Evolutionary conservation across 345 rosid genomes (phyloP).

Genomic region (Syzygium grande): DNA sequence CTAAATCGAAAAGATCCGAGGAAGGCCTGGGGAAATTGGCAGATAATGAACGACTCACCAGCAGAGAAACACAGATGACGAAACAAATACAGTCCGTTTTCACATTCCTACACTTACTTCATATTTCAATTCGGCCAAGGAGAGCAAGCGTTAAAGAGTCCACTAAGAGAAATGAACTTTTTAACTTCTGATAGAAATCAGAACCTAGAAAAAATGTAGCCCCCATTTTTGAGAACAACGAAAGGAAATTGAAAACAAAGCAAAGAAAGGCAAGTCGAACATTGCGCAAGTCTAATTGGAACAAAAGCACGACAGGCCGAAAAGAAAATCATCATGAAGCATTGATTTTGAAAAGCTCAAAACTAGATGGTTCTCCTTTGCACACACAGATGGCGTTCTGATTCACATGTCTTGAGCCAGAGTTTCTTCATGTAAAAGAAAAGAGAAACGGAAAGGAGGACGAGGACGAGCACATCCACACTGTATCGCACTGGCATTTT

Average conservation of each 20-base stretch:
- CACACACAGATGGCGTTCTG: neutral
- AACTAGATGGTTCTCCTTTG: neutral
- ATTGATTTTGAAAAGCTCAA: neutral
- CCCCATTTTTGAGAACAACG: neutral
- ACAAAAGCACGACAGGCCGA: neutral
- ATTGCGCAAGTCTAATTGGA: neutral
- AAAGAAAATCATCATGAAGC: neutral
- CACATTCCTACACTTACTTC: neutral
- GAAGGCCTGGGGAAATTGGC: neutral
- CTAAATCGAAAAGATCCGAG: neutral
- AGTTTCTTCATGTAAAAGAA: neutral
- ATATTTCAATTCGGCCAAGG: neutral
- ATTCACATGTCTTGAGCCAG: neutral
- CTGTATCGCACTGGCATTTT: neutral
- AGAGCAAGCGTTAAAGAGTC: neutral
- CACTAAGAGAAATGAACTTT: neutral
- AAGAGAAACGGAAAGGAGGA: neutral
- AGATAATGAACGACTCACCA: neutral
- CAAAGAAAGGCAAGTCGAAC: neutral
- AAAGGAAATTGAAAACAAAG: neutral
- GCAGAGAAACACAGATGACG: neutral
- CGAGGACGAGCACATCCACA: neutral
- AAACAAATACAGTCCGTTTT: neutral
- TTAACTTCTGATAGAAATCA: neutral
- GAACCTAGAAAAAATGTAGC: neutral